phyloP scores from a whole-genome alignment of 73 alveolate species.

The Tetrahymena elliotti region DNA sequence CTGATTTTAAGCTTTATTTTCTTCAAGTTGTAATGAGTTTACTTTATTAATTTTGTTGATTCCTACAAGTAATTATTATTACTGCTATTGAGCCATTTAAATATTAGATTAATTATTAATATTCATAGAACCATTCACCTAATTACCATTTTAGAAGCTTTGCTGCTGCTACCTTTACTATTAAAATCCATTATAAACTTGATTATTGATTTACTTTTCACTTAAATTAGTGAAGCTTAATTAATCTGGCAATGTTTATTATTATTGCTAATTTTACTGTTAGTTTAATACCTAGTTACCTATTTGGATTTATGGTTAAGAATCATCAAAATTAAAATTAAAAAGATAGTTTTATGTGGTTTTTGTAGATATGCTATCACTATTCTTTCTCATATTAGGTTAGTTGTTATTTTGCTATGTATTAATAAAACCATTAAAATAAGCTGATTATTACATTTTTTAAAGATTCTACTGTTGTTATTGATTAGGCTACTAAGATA shows the following conservation, averaged over 20 bases:
- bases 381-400: background rate
- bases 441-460: background rate
- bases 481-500: background rate
- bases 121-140: background rate
- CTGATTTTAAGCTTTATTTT: background rate
- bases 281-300: no score
- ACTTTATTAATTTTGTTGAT: background rate
- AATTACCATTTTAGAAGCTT: background rate
- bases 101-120: no score
- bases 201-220: background rate
- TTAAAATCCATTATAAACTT: background rate
- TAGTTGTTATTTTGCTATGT: background rate
- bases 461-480: background rate
- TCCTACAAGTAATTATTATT: background rate
- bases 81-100: background rate
- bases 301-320: background rate
- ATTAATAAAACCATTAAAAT: background rate
- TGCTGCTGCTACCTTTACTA: background rate
- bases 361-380: background rate
- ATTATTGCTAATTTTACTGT: no score
- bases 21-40: background rate
- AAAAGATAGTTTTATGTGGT: background rate
- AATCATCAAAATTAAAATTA: background rate
- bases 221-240: no score
- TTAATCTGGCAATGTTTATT: background rate